Evolutionary conservation across 352 stramenopile species (phyloP).

Genomic region (Plasmopara muralis): DNA sequence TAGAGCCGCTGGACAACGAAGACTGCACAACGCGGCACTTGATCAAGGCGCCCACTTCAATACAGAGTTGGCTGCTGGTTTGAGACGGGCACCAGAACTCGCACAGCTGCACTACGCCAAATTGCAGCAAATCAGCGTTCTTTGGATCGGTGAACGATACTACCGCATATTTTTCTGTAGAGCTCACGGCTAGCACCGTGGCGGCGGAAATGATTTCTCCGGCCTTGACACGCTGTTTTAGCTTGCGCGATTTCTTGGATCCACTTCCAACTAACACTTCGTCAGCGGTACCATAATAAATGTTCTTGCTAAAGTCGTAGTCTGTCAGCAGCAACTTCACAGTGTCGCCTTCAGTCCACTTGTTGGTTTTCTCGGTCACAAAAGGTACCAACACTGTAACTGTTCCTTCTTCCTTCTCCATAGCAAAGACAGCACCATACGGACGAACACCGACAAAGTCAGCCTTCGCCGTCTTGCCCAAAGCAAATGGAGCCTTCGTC

Average conservation of each 20-base stretch:
- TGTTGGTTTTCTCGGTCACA: conserved; percentile 24
- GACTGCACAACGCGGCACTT: conserved; percentile 40
- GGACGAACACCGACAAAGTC: conserved; percentile 78
- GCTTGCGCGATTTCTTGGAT: conserved; percentile 65
- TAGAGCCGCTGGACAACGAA: conserved; percentile 31
- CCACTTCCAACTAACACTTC: conserved; percentile 45
- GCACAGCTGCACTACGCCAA: conserved; percentile 63
- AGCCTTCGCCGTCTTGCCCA: conserved; percentile 74
- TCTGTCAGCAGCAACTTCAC: conserved; percentile 77
- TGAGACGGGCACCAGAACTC: conserved; percentile 76
- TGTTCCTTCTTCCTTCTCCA: conserved; percentile 55
- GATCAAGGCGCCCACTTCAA: conserved; percentile 43
- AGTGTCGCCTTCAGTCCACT: conserved; percentile 52
- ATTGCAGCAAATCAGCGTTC: conserved; percentile 22
- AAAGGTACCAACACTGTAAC: conserved; percentile 66
- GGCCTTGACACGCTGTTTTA: conserved; percentile 49
- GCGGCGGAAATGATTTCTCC: conserved; percentile 38
- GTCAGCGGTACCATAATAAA: conserved; percentile 60
- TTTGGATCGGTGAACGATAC: conserved; percentile 52
- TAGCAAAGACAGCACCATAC: conserved; percentile 82
- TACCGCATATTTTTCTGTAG: conserved; percentile 56
- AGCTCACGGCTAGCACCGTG: conserved; percentile 43
- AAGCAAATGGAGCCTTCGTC: conserved; percentile 27
- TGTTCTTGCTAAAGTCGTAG: conserved; percentile 82
- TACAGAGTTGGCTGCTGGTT: conserved; percentile 38